A percentile compares a stretch with the other conserved stretches of the same genome.
phyloP scores from a whole-genome alignment of 1,139 yeast genomes.

The Yarrowia galli region DNA sequence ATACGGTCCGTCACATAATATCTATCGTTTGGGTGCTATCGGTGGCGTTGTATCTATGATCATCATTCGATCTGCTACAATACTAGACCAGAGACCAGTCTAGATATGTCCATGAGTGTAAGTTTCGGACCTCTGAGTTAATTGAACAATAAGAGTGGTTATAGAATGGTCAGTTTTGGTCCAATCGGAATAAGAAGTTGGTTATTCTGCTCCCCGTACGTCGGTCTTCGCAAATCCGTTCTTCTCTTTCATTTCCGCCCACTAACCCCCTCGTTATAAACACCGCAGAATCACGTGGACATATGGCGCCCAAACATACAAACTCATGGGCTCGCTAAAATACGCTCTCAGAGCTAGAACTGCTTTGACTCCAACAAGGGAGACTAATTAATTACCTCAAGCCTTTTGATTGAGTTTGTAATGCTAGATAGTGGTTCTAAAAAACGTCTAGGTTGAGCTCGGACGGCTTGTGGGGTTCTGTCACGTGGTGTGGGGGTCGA shows the following conservation, averaged over 20 bases:
- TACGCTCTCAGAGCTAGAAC: slow-evolving; percentile 15
- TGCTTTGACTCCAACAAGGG: background rate
- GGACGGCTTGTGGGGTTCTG: too few species aligned
- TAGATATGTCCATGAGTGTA: background rate
- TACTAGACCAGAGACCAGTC: too few species aligned
- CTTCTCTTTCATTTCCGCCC: too few species aligned
- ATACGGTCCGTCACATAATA: too few species aligned
- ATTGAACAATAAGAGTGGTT: background rate
- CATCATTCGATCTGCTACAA: too few species aligned
- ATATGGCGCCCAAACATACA: background rate
- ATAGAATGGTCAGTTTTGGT: background rate
- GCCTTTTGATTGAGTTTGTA: slow-evolving; percentile 26
- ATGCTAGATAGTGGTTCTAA: slow-evolving; percentile 11
- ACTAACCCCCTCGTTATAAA: background rate
- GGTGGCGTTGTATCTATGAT: too few species aligned
- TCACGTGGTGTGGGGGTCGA: too few species aligned
- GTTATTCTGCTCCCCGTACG: background rate
- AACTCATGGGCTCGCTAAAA: slow-evolving; percentile 6
- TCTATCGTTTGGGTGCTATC: too few species aligned
- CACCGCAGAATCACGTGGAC: slow-evolving; percentile 1
- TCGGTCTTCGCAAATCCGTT: background rate
- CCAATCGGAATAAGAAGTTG: background rate
- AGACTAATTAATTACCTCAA: slow-evolving; percentile 22
- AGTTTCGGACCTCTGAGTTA: background rate
- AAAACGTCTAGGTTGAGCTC: background rate